Evolutionary conservation across 2,329 filamentous ascomycete genomes (phyloP).

Genomic region (Fusarium tuaranense): DNA sequence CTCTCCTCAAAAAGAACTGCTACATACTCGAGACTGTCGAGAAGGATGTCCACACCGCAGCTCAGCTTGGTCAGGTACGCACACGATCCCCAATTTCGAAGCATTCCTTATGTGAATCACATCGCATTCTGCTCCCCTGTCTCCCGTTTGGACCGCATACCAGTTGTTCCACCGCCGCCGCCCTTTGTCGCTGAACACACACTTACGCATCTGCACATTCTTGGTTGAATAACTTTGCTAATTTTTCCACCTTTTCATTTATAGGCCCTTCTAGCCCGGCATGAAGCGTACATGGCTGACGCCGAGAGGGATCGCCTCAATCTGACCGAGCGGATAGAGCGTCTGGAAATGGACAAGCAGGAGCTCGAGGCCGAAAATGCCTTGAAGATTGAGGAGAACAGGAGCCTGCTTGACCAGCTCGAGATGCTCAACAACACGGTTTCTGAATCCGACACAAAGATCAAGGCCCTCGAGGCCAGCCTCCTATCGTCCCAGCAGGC

Average conservation of each 20-base stretch:
- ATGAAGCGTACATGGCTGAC: slow-evolving; percentile 95
- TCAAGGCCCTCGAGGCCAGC: slow-evolving; percentile 80
- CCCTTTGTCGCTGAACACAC: slow-evolving; percentile 5
- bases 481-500: slow-evolving; percentile 83
- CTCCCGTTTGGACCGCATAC: slow-evolving; percentile 38
- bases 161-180: slow-evolving; percentile 16
- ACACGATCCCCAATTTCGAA: slow-evolving; percentile 45
- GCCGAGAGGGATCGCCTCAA: slow-evolving; percentile 85
- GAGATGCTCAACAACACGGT: slow-evolving; percentile 86
- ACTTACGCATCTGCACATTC: slow-evolving; percentile 24
- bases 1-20: slow-evolving; percentile 84
- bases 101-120: slow-evolving; percentile 39
- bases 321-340: slow-evolving; percentile 78
- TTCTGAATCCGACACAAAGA: slow-evolving; percentile 81
- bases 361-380: slow-evolving; percentile 82
- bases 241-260: slow-evolving; percentile 67
- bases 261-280: slow-evolving; percentile 89
- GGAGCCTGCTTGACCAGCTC: slow-evolving; percentile 82
- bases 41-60: slow-evolving; percentile 87
- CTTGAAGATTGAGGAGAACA: slow-evolving; percentile 84
- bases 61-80: slow-evolving; percentile 91
- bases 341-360: slow-evolving; percentile 79
- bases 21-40: slow-evolving; percentile 83
- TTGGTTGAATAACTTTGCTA: slow-evolving; percentile 62
- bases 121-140: slow-evolving; percentile 1